Evolutionary conservation across 1,284 basidiomycete genomes (phyloP).

Genomic region (Psilocybe mexicana): DNA sequence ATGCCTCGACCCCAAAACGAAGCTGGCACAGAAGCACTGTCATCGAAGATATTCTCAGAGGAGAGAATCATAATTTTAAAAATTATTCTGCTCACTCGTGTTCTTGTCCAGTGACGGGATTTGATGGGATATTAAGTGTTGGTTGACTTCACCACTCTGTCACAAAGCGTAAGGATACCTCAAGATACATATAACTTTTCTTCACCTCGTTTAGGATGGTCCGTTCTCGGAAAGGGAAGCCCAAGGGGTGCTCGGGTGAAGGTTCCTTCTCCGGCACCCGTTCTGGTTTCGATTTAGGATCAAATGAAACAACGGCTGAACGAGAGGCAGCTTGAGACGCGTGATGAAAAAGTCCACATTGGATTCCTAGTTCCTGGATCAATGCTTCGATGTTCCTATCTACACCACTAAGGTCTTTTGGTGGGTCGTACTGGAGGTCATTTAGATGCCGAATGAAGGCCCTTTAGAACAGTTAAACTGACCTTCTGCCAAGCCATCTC

Average conservation of each 20-base stretch:
- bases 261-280: conserved; percentile 19
- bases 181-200: conserved; percentile 2
- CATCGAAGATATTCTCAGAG: conserved; percentile 14
- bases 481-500: conserved; percentile 47
- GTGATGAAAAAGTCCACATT: conserved; percentile 62
- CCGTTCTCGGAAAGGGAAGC: conserved; percentile 52
- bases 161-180: not conserved
- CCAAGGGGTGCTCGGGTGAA: conserved; percentile 25
- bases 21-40: conserved; percentile 57
- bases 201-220: conserved; percentile 52
- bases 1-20: conserved; percentile 43
- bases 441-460: conserved; percentile 28
- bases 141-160: conserved; percentile 42
- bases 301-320: conserved; percentile 50
- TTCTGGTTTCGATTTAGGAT: conserved; percentile 27
- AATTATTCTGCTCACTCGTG: conserved; percentile 32
- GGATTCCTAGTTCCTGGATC: conserved; percentile 58
- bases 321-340: conserved; percentile 66
- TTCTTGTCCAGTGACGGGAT: conserved; percentile 36
- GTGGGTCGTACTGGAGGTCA: conserved; percentile 45
- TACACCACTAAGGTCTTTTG: conserved; percentile 53
- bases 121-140: conserved; percentile 45
- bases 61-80: not conserved
- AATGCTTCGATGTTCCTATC: conserved; percentile 73
- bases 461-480: conserved; percentile 29